Conservation (phyloP, 306 rosid species). For the Senna siamea region DNA sequence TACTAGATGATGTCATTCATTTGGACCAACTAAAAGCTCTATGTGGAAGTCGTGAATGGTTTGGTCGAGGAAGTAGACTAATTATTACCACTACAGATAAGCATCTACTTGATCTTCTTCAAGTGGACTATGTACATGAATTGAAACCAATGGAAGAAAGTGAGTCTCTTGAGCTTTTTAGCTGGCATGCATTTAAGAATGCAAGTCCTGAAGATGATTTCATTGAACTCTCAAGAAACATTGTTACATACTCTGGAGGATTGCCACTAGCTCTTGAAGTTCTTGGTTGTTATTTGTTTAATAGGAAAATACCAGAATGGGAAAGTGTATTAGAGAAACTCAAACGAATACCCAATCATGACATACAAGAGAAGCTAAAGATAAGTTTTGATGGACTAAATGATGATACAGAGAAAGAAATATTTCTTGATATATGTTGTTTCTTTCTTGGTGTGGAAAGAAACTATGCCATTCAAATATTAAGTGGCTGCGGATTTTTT, state of each 20-base stretch:
- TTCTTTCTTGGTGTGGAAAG: too few relatives aligned
- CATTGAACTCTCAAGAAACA: background rate
- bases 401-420: too few relatives aligned
- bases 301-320: background rate
- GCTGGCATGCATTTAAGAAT: background rate
- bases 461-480: too few relatives aligned
- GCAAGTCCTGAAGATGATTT: background rate
- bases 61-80: too few relatives aligned
- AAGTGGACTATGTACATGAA: too few relatives aligned
- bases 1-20: slow-evolving; percentile 27
- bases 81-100: too few relatives aligned
- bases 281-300: slow-evolving; percentile 14
- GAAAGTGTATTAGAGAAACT: slow-evolving; percentile 9
- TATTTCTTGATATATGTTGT: too few relatives aligned
- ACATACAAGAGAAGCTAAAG: slow-evolving; percentile 7
- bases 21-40: background rate
- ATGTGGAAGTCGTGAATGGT: too few relatives aligned
- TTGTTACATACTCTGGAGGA: slow-evolving; percentile 7
- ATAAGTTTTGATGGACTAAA: slow-evolving; percentile 31
- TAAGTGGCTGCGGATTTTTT: too few relatives aligned
- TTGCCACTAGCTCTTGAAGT: slow-evolving; percentile 36
- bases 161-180: background rate
- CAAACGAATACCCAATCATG: slow-evolving; percentile 11
- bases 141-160: background rate
- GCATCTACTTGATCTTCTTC: too few relatives aligned